Evolutionary conservation across 1,284 basidiomycete species (phyloP).

Genomic region (Dichomitus squalens): DNA sequence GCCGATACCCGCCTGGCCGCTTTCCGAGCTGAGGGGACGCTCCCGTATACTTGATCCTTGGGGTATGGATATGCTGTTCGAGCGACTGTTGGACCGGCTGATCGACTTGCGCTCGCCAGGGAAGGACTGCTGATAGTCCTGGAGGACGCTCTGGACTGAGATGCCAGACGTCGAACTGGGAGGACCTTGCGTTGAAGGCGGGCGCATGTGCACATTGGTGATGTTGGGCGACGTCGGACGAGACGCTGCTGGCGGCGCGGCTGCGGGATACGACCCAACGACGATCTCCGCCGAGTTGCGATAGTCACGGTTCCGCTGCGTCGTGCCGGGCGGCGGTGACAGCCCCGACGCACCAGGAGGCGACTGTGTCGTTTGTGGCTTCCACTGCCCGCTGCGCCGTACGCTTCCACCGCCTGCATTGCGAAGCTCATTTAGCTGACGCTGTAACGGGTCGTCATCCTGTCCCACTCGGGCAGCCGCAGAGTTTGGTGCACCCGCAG

Average conservation of each 20-base stretch:
- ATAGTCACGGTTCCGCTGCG: slow-evolving; percentile 47
- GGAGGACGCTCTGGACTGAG: slow-evolving; percentile 73
- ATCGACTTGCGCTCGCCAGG: slow-evolving; percentile 79
- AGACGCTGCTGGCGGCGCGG: slow-evolving; percentile 38
- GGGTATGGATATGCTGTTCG: slow-evolving; percentile 31
- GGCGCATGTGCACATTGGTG: slow-evolving; percentile 76
- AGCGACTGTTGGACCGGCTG: slow-evolving; percentile 41
- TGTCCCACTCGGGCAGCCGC: slow-evolving; percentile 36
- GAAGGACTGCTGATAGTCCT: slow-evolving; percentile 82
- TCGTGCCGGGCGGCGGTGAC: slow-evolving; percentile 27
- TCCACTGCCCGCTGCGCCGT: slow-evolving; percentile 55
- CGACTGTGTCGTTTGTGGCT: slow-evolving; percentile 42
- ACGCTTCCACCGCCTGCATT: slow-evolving; percentile 30
- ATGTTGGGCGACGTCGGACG: slow-evolving; percentile 78
- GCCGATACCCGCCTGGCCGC: slow-evolving; percentile 79
- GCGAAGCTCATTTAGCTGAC: slow-evolving; percentile 52
- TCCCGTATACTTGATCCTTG: slow-evolving; percentile 39
- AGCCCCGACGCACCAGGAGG: slow-evolving; percentile 25
- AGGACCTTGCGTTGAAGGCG: slow-evolving; percentile 46
- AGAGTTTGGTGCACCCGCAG: slow-evolving; percentile 9
- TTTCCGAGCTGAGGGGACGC: slow-evolving; percentile 54
- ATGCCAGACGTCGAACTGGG: slow-evolving; percentile 42
- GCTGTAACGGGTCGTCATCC: slow-evolving; percentile 62
- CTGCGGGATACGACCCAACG: slow-evolving; percentile 70
- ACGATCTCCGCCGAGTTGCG: slow-evolving; percentile 69